Base-by-base conservation (phyloP, 1,284 basidiomycete species). In the Prillingera fragicola region DNA sequence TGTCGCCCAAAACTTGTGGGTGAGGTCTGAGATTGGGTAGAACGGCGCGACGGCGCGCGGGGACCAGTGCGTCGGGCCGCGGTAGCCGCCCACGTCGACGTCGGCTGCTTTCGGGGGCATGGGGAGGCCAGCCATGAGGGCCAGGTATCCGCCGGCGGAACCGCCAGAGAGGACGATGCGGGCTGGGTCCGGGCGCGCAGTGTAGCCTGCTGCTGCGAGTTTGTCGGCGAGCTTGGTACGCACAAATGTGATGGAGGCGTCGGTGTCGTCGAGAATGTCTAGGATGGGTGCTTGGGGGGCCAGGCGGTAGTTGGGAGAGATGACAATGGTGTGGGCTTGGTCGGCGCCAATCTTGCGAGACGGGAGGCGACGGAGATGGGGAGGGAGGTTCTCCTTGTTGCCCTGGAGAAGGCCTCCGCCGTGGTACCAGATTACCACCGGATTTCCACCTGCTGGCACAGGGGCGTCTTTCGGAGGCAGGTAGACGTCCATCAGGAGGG, bases 341-440 rank as follows among this genome's bases (percentile, higher is more conserved):
- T 28, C 34, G n/a, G 39, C 18, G 1, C 33, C 21, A 26, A 56
- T 57, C 7, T 49, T n/a, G 23, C 46, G 43, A 3, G 43, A 23
- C 0, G 67, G 65, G 5, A 70, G 43, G 18, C 64, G 62, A 3
- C 65, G 57, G 43, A 70, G 61, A 41, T 70, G 67, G 1, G 65
- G 63, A 9, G 65, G 65, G 8, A 70, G 61, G 45, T 70, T 70
- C 55, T 68, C 67, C 50, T 70, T 70, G 58, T 67, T 68, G 13
- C 67, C 67, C 45, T 70, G 67, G 8, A 70, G 45, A 0, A 70
- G 55, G 8, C 65, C 67, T 18, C 67, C 67, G 24, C 67, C 67
- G 40, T 70, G 67, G 52, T 63, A 70, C 67, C 67, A 70, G 32
- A 70, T 55, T 12, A 70, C 55, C 4, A 67, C 40, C 1, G 67